Evolutionary conservation across 495 filamentous ascomycete species (phyloP).

Genomic region (Sabuloglossum arenarium): DNA sequence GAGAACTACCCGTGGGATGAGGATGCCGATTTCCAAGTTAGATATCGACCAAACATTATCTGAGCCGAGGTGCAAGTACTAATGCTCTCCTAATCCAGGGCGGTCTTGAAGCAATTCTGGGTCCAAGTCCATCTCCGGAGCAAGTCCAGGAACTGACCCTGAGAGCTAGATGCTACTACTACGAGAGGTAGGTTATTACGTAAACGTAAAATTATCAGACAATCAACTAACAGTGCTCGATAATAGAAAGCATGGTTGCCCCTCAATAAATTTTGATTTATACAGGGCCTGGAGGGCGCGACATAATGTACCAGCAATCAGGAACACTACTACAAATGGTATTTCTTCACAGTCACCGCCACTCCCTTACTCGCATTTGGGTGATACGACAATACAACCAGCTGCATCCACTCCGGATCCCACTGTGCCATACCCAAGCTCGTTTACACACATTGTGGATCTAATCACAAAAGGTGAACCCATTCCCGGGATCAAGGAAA

Average conservation of each 20-base stretch:
- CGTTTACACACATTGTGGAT: conserved; percentile 76
- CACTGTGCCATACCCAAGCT: conserved; percentile 46
- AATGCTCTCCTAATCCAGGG: conserved; percentile 6
- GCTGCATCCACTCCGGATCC: background rate
- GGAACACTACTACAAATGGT: background rate
- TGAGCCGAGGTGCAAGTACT: background rate
- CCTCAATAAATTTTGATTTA: conserved; percentile 17
- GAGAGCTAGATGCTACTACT: conserved; percentile 18
- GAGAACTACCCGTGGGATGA: conserved; percentile 30
- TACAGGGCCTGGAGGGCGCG: conserved; percentile 19
- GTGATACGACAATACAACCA: conserved; percentile 6
- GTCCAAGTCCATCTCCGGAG: conserved; percentile 9
- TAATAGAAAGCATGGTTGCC: conserved; percentile 16
- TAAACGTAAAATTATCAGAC: background rate
- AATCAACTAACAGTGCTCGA: background rate
- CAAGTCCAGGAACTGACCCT: conserved; percentile 9
- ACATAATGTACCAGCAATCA: background rate
- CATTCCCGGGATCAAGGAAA: conserved; percentile 76
- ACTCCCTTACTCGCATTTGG: background rate
- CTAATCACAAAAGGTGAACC: conserved; percentile 67
- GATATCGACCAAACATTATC: background rate
- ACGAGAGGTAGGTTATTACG: conserved; percentile 10
- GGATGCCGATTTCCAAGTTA: conserved; percentile 32
- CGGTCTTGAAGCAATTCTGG: conserved; percentile 15
- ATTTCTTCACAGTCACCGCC: background rate